Conservation (phyloP, 495 filamentous ascomycete genomes). For the Sporormia fimetaria region DNA sequence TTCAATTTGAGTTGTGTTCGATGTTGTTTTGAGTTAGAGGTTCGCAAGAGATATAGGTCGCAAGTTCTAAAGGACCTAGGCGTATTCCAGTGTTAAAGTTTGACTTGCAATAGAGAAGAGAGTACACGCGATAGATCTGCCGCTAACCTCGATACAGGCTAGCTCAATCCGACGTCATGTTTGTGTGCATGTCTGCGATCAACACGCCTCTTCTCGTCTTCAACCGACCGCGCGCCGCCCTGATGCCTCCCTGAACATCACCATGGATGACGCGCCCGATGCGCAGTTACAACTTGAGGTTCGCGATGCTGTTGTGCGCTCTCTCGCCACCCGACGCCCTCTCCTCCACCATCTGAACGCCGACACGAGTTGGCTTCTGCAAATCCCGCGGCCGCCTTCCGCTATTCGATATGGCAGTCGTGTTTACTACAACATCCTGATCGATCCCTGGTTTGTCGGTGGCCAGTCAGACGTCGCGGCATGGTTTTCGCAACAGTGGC, state of each 20-base stretch:
- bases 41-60: no score
- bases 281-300: slow-evolving; percentile 33
- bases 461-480: slow-evolving; percentile 41
- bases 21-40: no score
- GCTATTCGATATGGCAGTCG: slow-evolving; percentile 24
- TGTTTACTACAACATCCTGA: slow-evolving; percentile 42
- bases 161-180: no score
- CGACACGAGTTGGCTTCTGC: slow-evolving; percentile 47
- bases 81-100: no score
- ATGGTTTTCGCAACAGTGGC: slow-evolving; percentile 48
- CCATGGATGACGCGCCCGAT: slow-evolving; percentile 20
- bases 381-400: slow-evolving; percentile 38
- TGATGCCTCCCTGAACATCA: slow-evolving; percentile 12
- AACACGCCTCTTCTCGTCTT: no score
- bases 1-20: no score
- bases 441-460: slow-evolving; percentile 47
- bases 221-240: no score
- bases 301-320: slow-evolving; percentile 23
- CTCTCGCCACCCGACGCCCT: slow-evolving; percentile 35
- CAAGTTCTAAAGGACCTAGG: no score
- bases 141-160: no score
- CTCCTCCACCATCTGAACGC: slow-evolving; percentile 48
- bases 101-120: no score
- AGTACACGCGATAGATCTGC: no score
- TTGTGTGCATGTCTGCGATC: no score